Evolutionary conservation across 257 asterid genomes (phyloP).

Genomic region (Plantago ovata): DNA sequence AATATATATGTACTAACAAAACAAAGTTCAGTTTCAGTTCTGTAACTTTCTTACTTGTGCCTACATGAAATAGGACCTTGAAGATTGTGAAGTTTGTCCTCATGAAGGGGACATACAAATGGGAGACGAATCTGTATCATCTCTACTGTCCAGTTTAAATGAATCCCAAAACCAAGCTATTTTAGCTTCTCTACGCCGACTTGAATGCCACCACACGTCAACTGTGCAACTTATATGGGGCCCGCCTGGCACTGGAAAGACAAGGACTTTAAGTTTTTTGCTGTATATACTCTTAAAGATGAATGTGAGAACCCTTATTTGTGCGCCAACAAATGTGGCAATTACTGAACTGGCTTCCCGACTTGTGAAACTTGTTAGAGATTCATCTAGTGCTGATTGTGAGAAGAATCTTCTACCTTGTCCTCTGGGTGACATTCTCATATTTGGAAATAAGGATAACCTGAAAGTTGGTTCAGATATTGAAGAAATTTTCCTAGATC

Average conservation of each 20-base stretch:
- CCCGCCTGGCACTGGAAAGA: constrained; percentile 72
- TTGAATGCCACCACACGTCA: constrained; percentile 24
- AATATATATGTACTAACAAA: background rate
- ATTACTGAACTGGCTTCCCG: constrained; percentile 46
- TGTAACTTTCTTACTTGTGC: background rate
- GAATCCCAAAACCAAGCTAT: constrained; percentile 42
- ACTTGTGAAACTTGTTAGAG: constrained; percentile 27
- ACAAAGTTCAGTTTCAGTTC: background rate
- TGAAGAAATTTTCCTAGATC: constrained; percentile 29
- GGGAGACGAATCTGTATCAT: constrained; percentile 13
- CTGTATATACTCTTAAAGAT: constrained; percentile 35
- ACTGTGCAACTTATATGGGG: constrained; percentile 50
- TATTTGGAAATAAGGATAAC: constrained; percentile 27
- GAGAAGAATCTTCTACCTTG: constrained; percentile 6
- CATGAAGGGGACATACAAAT: background rate
- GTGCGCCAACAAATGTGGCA: constrained; percentile 70
- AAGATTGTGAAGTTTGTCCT: constrained; percentile 27
- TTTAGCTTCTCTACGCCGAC: constrained; percentile 23
- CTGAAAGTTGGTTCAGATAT: constrained; percentile 24
- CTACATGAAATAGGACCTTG: constrained; percentile 19
- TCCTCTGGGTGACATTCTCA: constrained; percentile 33
- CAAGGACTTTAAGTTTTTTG: constrained; percentile 36
- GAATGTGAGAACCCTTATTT: constrained; percentile 42
- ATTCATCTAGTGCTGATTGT: constrained; percentile 20
- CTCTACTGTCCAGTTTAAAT: constrained; percentile 28